Percentiles rank a stretch among this genome's conserved stretches.
Evolutionary conservation across 2,329 filamentous ascomycete genomes (phyloP).

Genomic region (Microdochium trichocladiopsis): DNA sequence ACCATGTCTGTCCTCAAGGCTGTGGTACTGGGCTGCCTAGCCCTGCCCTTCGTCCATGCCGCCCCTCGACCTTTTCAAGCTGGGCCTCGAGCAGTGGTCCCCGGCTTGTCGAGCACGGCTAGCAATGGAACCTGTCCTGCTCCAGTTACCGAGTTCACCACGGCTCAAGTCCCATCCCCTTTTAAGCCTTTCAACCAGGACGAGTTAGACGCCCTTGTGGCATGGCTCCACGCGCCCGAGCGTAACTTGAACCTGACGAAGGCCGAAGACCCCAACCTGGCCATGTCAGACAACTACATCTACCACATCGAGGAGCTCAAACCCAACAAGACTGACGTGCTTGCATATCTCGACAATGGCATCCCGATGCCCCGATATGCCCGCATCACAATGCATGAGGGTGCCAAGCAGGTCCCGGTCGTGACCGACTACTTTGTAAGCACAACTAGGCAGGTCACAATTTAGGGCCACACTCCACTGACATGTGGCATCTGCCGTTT

Average conservation of each 20-base stretch:
- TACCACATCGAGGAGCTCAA: not conserved
- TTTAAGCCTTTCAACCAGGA: not conserved
- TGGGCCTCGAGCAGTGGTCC: not conserved
- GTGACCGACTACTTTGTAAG: slow-evolving; percentile 33
- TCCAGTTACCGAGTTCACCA: not conserved
- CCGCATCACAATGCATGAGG: slow-evolving; percentile 32
- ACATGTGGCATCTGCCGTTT: not conserved
- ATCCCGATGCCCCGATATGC: slow-evolving; percentile 33
- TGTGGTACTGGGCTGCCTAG: not conserved
- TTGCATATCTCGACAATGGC: slow-evolving; percentile 33
- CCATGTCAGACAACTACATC: not conserved
- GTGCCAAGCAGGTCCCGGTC: slow-evolving; percentile 26
- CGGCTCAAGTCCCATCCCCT: not conserved
- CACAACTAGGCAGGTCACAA: slow-evolving; percentile 22
- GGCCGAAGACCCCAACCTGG: not conserved
- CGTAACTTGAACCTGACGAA: not conserved
- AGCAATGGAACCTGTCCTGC: not conserved
- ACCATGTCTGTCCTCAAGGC: not conserved
- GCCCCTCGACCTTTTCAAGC: not conserved
- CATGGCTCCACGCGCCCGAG: not conserved
- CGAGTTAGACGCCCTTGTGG: not conserved
- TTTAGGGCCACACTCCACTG: slow-evolving; percentile 27
- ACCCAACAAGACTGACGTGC: slow-evolving; percentile 41
- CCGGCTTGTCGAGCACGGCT: not conserved
- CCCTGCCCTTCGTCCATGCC: not conserved